Conservation (phyloP, 2,329 filamentous ascomycete genomes). For the Alternaria solani region DNA sequence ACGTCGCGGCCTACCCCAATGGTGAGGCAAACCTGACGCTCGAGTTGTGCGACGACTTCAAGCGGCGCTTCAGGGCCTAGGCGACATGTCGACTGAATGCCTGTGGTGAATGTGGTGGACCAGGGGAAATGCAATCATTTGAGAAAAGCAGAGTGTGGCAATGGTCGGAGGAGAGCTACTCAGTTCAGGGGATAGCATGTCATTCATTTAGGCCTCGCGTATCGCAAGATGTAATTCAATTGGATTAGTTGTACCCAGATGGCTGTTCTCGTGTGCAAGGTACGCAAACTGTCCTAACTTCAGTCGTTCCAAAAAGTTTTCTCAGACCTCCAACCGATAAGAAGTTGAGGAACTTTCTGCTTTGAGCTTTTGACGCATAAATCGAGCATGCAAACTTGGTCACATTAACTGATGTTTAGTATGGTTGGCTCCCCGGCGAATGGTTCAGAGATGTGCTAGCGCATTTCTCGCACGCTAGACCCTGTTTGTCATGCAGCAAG, state of each 20-base stretch:
- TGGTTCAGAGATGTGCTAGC: neutral
- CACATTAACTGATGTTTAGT: neutral
- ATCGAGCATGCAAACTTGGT: neutral
- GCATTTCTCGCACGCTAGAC: slow-evolving; percentile 8
- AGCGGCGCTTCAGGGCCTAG: neutral
- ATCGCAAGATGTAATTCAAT: neutral
- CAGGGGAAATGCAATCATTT: neutral
- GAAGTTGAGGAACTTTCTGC: neutral
- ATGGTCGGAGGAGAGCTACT: neutral
- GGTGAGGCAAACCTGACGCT: slow-evolving; percentile 30
- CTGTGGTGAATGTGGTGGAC: neutral
- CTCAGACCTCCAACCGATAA: neutral
- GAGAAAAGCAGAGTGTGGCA: neutral
- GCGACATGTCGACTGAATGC: neutral
- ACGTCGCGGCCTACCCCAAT: slow-evolving; percentile 14
- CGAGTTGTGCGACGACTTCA: slow-evolving; percentile 23
- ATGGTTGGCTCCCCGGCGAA: neutral
- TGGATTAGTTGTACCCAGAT: neutral
- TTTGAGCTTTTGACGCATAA: neutral
- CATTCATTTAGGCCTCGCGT: neutral
- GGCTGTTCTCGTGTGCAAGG: neutral
- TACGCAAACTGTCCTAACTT: neutral
- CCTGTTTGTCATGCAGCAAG: slow-evolving; percentile 17
- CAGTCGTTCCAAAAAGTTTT: neutral
- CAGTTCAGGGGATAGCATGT: neutral